Conservation (phyloP, 2,329 filamentous ascomycete genomes). For the Monosporascus cannonballus region DNA sequence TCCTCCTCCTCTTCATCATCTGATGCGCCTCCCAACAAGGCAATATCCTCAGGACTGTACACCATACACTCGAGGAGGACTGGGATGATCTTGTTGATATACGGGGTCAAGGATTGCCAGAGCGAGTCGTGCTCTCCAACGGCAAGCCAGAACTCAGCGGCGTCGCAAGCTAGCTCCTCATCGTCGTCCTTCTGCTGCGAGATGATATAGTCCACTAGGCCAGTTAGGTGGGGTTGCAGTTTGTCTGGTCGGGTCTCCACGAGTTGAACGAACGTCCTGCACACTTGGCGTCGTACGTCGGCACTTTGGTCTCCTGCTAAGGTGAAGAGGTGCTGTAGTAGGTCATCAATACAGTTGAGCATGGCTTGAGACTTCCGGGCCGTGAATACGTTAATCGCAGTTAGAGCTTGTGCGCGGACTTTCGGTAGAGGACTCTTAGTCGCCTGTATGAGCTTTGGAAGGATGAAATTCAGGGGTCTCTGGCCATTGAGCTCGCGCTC, state of each 20-base stretch:
- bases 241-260: constrained; percentile 89
- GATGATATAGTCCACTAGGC: constrained; percentile 89
- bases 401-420: constrained; percentile 74
- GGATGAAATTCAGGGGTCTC: constrained; percentile 77
- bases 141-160: constrained; percentile 95
- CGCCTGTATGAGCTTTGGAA: constrained; percentile 86
- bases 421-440: constrained; percentile 70
- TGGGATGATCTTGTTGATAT: constrained; percentile 79
- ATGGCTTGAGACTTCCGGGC: constrained; percentile 78
- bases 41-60: constrained; percentile 89
- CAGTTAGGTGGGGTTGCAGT: constrained; percentile 79
- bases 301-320: constrained; percentile 70
- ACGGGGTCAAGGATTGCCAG: constrained; percentile 69
- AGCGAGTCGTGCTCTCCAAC: constrained; percentile 82
- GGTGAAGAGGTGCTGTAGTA: constrained; percentile 77
- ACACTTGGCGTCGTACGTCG: constrained; percentile 88
- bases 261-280: constrained; percentile 84
- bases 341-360: constrained; percentile 70
- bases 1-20: constrained; percentile 92
- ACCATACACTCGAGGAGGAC: constrained; percentile 93
- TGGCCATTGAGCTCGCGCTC: constrained; percentile 86
- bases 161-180: constrained; percentile 85
- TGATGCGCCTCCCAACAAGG: constrained; percentile 73
- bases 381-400: constrained; percentile 87
- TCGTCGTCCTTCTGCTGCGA: constrained; percentile 83